These are phyloP conservation scores for Cymbopogon flexuosus DNA, from an alignment of 202 grass and related monocot genomes.

Conservation along the genomic window DNA sequence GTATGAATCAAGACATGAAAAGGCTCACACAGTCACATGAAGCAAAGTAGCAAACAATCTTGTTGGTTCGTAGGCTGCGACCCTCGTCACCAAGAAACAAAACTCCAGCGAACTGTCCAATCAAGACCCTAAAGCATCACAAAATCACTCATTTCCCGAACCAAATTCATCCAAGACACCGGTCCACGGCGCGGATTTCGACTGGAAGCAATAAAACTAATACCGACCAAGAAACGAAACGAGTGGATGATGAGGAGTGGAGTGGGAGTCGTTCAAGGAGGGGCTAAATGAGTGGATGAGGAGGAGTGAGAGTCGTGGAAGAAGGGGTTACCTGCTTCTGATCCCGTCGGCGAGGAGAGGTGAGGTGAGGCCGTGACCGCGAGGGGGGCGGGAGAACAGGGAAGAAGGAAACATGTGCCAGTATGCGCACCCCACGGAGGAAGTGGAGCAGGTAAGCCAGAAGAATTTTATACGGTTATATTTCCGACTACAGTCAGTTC, in stretches of 20 bases:
- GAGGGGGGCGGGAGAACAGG: not conserved
- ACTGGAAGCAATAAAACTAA: not conserved
- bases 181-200: not conserved
- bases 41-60: not conserved
- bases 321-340: not conserved
- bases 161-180: not conserved
- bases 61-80: not conserved
- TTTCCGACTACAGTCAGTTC: not conserved
- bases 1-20: not conserved
- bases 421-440: not conserved
- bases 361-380: not conserved
- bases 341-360: not conserved
- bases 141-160: not conserved
- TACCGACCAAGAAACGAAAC: not conserved
- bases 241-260: slow-evolving; percentile 27
- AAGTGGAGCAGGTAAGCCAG: not conserved
- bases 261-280: slow-evolving; percentile 31
- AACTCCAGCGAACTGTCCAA: not conserved
- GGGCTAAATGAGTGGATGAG: not conserved
- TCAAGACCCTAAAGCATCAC: not conserved
- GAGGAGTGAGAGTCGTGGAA: not conserved
- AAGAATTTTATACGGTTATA: not conserved
- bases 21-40: not conserved
- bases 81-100: not conserved
- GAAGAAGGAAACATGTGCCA: not conserved